Conservation (phyloP, 129 eudicot species). For the Centaurea solstitialis region DNA sequence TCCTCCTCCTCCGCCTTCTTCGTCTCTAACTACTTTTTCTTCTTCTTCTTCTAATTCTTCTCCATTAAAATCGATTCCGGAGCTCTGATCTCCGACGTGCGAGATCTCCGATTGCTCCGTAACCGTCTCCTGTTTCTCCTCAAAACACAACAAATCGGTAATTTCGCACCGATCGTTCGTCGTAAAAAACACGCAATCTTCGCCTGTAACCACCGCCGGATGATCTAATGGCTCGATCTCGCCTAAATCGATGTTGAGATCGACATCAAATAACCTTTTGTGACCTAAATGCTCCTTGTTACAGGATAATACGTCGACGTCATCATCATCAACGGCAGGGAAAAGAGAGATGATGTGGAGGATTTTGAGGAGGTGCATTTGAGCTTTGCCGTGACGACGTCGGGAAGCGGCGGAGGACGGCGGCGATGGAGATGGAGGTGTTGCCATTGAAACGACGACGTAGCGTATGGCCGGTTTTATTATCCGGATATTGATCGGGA, state of each 20-base stretch:
- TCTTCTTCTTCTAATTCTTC: neutral
- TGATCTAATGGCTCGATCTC: conserved; percentile 15
- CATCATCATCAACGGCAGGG: neutral
- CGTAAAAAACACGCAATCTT: neutral
- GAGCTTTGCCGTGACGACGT: conserved; percentile 35
- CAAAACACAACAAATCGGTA: neutral
- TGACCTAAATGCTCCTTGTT: neutral
- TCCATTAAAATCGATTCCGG: conserved; percentile 19
- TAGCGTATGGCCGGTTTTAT: too few relatives aligned
- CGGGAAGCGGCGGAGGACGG: neutral
- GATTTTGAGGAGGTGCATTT: conserved; percentile 36
- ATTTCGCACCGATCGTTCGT: neutral
- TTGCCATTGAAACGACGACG: conserved; percentile 21
- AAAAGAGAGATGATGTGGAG: conserved; percentile 36
- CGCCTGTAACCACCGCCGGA: neutral
- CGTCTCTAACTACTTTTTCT: neutral
- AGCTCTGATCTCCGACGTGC: conserved; percentile 21
- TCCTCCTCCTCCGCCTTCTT: neutral
- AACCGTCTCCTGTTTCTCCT: conserved; percentile 4
- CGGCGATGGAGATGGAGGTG: conserved; percentile 3
- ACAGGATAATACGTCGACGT: neutral
- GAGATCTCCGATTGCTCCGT: conserved; percentile 9
- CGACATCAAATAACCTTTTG: conserved; percentile 21
- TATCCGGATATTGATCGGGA: too few relatives aligned
- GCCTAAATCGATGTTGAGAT: conserved; percentile 32